phyloP scores from a whole-genome alignment of 1,284 basidiomycete species.

The Fomitiporia mediterranea region DNA sequence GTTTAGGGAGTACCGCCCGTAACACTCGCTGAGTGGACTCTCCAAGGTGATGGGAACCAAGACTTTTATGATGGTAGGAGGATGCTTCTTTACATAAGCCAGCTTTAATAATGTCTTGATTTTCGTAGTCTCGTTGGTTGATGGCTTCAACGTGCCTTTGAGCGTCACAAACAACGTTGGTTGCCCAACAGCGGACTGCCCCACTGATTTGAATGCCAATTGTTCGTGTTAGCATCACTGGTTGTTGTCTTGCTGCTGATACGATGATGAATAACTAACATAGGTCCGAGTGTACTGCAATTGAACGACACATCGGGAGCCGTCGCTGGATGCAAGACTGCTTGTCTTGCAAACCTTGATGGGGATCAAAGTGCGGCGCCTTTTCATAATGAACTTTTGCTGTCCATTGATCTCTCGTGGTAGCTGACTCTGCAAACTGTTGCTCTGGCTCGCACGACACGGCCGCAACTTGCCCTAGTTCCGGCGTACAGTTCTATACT shows the following conservation, averaged over 20 bases:
- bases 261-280: constrained; percentile 26
- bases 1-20: constrained; percentile 52
- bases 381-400: neutral
- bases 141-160: constrained; percentile 57
- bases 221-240: constrained; percentile 31
- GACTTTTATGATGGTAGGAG: constrained; percentile 46
- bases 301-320: constrained; percentile 40
- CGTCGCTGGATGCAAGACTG: constrained; percentile 56
- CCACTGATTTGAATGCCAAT: constrained; percentile 46
- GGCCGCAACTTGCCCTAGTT: constrained; percentile 44
- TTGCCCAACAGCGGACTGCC: constrained; percentile 45
- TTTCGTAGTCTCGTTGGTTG: constrained; percentile 45
- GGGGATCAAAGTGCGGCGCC: constrained; percentile 29
- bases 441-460: constrained; percentile 48
- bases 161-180: constrained; percentile 46
- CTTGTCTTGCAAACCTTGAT: constrained; percentile 51
- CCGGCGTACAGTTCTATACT: constrained; percentile 41
- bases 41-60: constrained; percentile 32
- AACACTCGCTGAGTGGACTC: constrained; percentile 53
- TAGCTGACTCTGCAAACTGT: constrained; percentile 41
- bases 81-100: constrained; percentile 26
- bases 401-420: neutral
- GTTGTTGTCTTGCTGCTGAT: neutral
- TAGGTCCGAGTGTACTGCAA: constrained; percentile 47
- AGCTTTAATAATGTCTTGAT: constrained; percentile 19